Base-by-base conservation (phyloP, 345 rosid genomes). In the Sisymbrium irio region DNA sequence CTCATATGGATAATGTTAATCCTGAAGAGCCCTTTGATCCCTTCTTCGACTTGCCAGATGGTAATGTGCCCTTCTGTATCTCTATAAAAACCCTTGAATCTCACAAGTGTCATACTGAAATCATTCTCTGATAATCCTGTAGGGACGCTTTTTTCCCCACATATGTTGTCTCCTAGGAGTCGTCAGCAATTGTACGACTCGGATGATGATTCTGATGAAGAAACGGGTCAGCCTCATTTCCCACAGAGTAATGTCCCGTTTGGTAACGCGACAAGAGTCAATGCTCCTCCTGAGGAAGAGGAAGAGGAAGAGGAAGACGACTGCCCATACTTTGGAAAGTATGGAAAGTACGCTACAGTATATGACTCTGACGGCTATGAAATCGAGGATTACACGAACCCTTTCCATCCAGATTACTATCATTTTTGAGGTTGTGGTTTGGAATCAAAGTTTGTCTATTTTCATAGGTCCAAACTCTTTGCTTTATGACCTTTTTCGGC, bases 41-140 rank as follows among this genome's bases (percentile, higher is more conserved):
- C 10, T 75, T 68, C 63, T 67, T 62, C 4, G 79, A 60, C 54
- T 55, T 68, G 74, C 73, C 73, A 51, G 69, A 42, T 53, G 74
- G 79, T 75, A 75, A 51, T 61, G 79, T 62, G 25, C 22, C 56
- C 25, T 75, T 28, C 7, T 2, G 40, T 47, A 28, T 67, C 67
- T 65, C 54, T 58, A 19, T 47, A 37, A 1, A 27, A 65, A 4
- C 15, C 30, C 1, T 44, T 55, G 30, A 53, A 63, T 65, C 35
- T 57, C 19, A 45, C 28, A 22, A 37, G 11, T 11, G 19, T n/a
- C 33, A 19, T 42, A 73, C 63, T 62, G 47, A 73, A 45, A 35
- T 27, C 20, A 40, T 9, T 11, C 46, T 73, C 40, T 73, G 71
- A 36, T 36, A 35, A 41, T 56, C 37, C 5, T 59, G 78, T 59